Conservation (phyloP, 108 stramenopile species). For the Nitzschia inconspicua region DNA sequence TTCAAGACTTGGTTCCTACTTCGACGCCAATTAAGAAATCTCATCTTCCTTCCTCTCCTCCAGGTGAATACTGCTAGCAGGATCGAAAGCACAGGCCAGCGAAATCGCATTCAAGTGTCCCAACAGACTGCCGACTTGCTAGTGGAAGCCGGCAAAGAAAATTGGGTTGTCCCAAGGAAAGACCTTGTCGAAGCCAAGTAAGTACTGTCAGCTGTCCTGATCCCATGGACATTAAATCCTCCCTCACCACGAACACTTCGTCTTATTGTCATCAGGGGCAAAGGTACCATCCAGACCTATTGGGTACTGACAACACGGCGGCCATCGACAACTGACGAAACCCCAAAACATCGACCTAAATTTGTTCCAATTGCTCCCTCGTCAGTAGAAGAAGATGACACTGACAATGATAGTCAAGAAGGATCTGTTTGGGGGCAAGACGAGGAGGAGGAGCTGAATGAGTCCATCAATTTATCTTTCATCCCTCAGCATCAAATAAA, state of each 20-base stretch:
- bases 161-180: constrained; percentile 18
- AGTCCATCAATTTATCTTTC: constrained; percentile 1
- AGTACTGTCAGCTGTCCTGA: constrained; percentile 45
- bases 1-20: too few relatives aligned
- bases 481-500: not conserved
- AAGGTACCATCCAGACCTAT: constrained; percentile 34
- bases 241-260: too few relatives aligned
- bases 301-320: constrained; percentile 27
- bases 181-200: constrained; percentile 37
- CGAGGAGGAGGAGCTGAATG: constrained; percentile 16
- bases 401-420: constrained; percentile 5
- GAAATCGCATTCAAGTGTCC: constrained; percentile 36
- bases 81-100: constrained; percentile 36
- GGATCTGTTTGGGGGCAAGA: constrained; percentile 25
- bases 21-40: too few relatives aligned
- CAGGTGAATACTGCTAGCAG: constrained; percentile 12
- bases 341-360: not conserved
- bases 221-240: too few relatives aligned
- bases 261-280: constrained; percentile 20
- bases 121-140: constrained; percentile 28
- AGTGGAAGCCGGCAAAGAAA: constrained; percentile 29
- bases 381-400: not conserved
- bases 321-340: not conserved
- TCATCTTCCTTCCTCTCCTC: not conserved
- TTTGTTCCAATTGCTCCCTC: constrained; percentile 5